Evolutionary conservation across 2,329 filamentous ascomycete genomes (phyloP).

Genomic region (Westerdykella ornata): DNA sequence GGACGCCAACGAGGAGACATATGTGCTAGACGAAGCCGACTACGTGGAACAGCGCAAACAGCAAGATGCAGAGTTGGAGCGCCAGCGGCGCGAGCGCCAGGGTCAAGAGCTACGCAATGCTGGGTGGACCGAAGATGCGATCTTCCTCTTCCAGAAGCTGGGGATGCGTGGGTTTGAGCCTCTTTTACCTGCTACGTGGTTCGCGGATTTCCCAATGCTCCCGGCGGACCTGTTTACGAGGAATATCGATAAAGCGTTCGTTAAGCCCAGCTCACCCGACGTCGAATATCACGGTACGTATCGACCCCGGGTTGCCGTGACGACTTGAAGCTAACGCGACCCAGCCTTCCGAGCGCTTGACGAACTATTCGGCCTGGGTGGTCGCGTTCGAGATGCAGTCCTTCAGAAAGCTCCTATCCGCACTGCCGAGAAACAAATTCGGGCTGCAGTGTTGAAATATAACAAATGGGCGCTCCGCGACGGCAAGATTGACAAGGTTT

Average conservation of each 20-base stretch:
- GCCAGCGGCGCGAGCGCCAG: slow-evolving; percentile 20
- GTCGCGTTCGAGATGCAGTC: slow-evolving; percentile 47
- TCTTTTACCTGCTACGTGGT: slow-evolving; percentile 48
- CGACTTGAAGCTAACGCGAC: slow-evolving; percentile 7
- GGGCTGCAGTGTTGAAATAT: slow-evolving; percentile 42
- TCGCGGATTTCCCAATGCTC: slow-evolving; percentile 48
- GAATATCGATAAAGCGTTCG: slow-evolving; percentile 39
- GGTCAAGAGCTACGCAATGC: slow-evolving; percentile 34
- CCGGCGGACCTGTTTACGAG: slow-evolving; percentile 48
- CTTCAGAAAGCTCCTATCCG: slow-evolving; percentile 33
- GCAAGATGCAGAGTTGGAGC: slow-evolving; percentile 20
- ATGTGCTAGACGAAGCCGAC: slow-evolving; percentile 29
- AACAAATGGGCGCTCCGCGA: slow-evolving; percentile 51
- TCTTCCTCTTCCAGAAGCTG: slow-evolving; percentile 48
- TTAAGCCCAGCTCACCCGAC: slow-evolving; percentile 38
- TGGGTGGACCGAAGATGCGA: slow-evolving; percentile 48
- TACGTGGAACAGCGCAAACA: slow-evolving; percentile 22
- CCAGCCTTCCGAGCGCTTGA: slow-evolving; percentile 47
- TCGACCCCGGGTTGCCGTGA: not conserved
- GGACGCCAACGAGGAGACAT: slow-evolving; percentile 34
- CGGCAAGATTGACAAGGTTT: slow-evolving; percentile 36
- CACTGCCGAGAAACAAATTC: slow-evolving; percentile 36
- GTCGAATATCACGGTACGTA: slow-evolving; percentile 43
- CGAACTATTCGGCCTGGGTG: slow-evolving; percentile 46
- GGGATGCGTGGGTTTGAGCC: slow-evolving; percentile 52